Evolutionary conservation across 768 basidiomycete species (phyloP).

Genomic region (Omphalotus guepiniiformis): DNA sequence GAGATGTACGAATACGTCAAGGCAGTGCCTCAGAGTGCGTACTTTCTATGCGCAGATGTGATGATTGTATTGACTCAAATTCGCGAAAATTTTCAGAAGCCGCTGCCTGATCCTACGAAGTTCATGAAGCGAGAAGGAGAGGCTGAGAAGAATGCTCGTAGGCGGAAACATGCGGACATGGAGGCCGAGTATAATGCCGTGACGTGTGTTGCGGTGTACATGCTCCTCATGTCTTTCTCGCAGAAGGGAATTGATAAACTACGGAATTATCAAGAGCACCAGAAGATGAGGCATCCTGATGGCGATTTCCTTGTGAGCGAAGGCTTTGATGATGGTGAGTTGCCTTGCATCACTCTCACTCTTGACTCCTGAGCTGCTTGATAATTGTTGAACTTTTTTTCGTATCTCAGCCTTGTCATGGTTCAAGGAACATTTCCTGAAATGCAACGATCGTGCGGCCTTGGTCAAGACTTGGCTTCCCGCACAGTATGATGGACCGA

Average conservation of each 20-base stretch:
- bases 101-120: constrained; percentile 75
- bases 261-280: constrained; percentile 71
- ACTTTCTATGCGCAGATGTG: constrained; percentile 3
- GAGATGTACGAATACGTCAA: constrained; percentile 90
- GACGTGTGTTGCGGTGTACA: constrained; percentile 84
- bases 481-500: constrained; percentile 75
- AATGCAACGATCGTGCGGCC: constrained; percentile 89
- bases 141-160: constrained; percentile 61
- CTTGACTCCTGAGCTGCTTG: not conserved
- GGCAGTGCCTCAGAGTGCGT: constrained; percentile 77
- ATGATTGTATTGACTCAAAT: constrained; percentile 6
- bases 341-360: not conserved
- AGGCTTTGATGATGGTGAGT: constrained; percentile 73
- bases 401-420: constrained; percentile 64
- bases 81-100: constrained; percentile 62
- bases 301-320: constrained; percentile 73
- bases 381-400: constrained; percentile 13
- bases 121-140: constrained; percentile 71
- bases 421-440: constrained; percentile 93
- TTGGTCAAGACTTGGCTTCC: constrained; percentile 87
- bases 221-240: constrained; percentile 88
- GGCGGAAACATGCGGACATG: constrained; percentile 68
- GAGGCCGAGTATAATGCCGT: constrained; percentile 82
- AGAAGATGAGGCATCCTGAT: constrained; percentile 76
- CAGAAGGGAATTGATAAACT: constrained; percentile 89